A percentile compares a stretch with the other conserved stretches of the same genome.
Evolutionary conservation across 345 rosid species (phyloP).

Genomic region (Excoecaria cochinchinensis): DNA sequence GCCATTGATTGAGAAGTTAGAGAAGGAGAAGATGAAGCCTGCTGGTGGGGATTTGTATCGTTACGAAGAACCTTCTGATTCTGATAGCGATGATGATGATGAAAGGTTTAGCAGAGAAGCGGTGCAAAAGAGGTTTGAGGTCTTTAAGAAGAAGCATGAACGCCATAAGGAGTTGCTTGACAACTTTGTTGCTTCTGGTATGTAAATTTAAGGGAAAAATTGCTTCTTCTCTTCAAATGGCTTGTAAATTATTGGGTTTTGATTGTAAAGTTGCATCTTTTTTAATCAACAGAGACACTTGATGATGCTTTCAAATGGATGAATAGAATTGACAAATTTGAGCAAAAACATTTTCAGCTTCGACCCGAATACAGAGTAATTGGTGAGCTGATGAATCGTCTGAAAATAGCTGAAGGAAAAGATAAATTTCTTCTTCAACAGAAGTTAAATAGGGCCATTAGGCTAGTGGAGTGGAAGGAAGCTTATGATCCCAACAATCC

Average conservation of each 20-base stretch:
- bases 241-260: not conserved
- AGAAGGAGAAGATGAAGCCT: slow-evolving; percentile 54
- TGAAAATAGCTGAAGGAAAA: slow-evolving; percentile 84
- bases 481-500: slow-evolving; percentile 87
- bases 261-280: not conserved
- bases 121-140: slow-evolving; percentile 29
- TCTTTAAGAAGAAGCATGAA: slow-evolving; percentile 53
- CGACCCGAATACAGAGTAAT: slow-evolving; percentile 81
- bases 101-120: slow-evolving; percentile 44
- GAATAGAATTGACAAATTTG: slow-evolving; percentile 74
- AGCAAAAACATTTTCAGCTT: slow-evolving; percentile 72
- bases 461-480: slow-evolving; percentile 84
- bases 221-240: not conserved
- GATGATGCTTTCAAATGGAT: slow-evolving; percentile 80
- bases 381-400: slow-evolving; percentile 79
- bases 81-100: slow-evolving; percentile 68
- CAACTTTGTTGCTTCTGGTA: slow-evolving; percentile 56
- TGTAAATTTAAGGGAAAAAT: not conserved
- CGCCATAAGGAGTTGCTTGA: slow-evolving; percentile 66
- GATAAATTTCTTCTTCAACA: slow-evolving; percentile 86
- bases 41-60: slow-evolving; percentile 29
- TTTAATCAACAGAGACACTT: slow-evolving; percentile 50
- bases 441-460: slow-evolving; percentile 81
- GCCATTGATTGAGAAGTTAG: slow-evolving; percentile 71
- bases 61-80: slow-evolving; percentile 68